phyloP scores from a whole-genome alignment of 257 asterid genomes.

The Ilex aquifolium region DNA sequence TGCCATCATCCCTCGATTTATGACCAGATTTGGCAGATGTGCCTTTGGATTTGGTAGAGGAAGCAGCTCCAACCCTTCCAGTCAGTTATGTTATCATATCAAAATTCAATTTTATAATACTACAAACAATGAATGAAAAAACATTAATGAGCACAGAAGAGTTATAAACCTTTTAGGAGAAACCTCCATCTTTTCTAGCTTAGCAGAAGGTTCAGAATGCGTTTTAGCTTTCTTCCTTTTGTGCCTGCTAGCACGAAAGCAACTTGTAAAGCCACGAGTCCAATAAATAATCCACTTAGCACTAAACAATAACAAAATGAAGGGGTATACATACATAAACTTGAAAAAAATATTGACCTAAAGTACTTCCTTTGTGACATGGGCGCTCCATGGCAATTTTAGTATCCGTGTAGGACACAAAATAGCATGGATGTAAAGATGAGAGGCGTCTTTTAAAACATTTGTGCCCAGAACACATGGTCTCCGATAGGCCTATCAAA shows the following conservation, averaged over 20 bases:
- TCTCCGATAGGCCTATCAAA: too few relatives aligned
- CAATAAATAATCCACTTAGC: not conserved
- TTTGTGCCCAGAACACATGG: too few relatives aligned
- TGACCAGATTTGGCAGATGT: conserved; percentile 38
- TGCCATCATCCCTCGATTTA: conserved; percentile 42
- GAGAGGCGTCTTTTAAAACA: too few relatives aligned
- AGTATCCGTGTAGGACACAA: too few relatives aligned
- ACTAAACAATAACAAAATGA: not conserved
- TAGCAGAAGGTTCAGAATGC: conserved; percentile 40
- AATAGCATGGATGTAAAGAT: too few relatives aligned
- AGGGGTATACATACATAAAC: not conserved
- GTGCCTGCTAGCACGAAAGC: conserved; percentile 38
- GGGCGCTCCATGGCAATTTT: too few relatives aligned
- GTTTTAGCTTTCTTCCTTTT: conserved; percentile 48
- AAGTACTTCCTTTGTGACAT: too few relatives aligned
- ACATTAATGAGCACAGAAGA: conserved; percentile 6
- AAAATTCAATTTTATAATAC: not conserved
- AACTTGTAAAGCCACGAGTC: conserved; percentile 14
- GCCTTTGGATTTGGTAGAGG: conserved; percentile 47
- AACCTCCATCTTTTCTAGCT: conserved; percentile 44
- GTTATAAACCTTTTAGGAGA: conserved; percentile 49
- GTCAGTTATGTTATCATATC: not conserved
- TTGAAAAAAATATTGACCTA: not conserved
- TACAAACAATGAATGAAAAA: conserved; percentile 1
- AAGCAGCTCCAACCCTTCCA: conserved; percentile 23